Evolutionary conservation across 2,329 filamentous ascomycete genomes (phyloP).

Genomic region (Curvularia lunata): DNA sequence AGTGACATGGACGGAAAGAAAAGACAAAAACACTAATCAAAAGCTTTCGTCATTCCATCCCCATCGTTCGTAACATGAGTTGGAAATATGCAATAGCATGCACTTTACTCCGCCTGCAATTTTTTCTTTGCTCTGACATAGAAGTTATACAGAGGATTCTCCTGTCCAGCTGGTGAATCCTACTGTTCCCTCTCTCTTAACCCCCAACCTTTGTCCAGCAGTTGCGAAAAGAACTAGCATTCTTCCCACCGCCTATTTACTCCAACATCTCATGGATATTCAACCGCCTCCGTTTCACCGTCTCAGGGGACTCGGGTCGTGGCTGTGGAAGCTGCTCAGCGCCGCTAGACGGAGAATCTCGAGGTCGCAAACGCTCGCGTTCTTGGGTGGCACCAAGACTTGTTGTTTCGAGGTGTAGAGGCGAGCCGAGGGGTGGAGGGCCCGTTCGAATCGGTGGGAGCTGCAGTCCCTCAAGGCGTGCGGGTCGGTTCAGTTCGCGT

Average conservation of each 20-base stretch:
- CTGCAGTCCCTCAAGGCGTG: conserved; percentile 42
- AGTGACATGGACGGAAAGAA: background rate
- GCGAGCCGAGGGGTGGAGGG: conserved; percentile 40
- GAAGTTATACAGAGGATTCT: background rate
- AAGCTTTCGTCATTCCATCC: background rate
- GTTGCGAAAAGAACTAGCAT: background rate
- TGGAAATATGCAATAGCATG: background rate
- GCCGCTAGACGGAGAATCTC: conserved; percentile 36
- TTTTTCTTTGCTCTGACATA: background rate
- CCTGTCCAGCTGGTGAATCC: background rate
- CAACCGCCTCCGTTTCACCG: conserved; percentile 43
- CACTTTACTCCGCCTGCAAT: background rate
- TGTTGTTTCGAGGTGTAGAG: conserved; percentile 35
- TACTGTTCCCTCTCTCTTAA: background rate
- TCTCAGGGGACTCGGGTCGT: conserved; percentile 41
- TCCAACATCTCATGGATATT: conserved; percentile 48
- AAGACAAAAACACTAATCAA: background rate
- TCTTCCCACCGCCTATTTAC: conserved; percentile 16
- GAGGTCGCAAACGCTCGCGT: conserved; percentile 36
- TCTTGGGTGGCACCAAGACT: conserved; percentile 26
- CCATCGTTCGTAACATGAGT: background rate
- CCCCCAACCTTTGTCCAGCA: background rate
- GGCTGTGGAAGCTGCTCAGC: conserved; percentile 23
- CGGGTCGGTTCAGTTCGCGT: conserved; percentile 32
- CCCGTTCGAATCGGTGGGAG: conserved; percentile 47